Evolutionary conservation across 768 basidiomycete genomes (phyloP).

Genomic region (Paxillus rubicundulus): DNA sequence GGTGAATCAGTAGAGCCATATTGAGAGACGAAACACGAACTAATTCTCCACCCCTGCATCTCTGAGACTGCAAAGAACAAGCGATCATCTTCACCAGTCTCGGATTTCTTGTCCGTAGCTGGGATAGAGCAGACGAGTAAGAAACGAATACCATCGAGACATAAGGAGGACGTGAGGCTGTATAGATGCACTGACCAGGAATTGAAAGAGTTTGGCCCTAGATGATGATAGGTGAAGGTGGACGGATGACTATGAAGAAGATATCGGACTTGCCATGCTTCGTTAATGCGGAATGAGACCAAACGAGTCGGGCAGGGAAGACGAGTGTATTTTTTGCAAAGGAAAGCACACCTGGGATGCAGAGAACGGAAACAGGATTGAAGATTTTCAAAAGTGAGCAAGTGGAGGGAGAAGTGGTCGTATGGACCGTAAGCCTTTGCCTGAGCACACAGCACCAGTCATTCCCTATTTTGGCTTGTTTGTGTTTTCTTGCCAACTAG

Average conservation of each 20-base stretch:
- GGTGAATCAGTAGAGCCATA: neutral
- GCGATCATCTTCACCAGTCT: slow-evolving; percentile 65
- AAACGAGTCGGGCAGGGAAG: slow-evolving; percentile 16
- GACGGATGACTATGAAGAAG: slow-evolving; percentile 5
- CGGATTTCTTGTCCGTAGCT: slow-evolving; percentile 84
- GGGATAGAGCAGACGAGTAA: slow-evolving; percentile 16
- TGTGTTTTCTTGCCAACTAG: slow-evolving; percentile 17
- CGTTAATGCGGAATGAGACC: slow-evolving; percentile 22
- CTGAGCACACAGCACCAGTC: slow-evolving; percentile 6
- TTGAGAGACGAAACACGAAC: slow-evolving; percentile 51
- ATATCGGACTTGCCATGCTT: slow-evolving; percentile 26
- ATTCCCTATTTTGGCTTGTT: slow-evolving; percentile 33
- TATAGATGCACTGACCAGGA: slow-evolving; percentile 52
- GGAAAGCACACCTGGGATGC: neutral
- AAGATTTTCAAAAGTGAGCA: neutral
- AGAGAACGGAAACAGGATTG: slow-evolving; percentile 3
- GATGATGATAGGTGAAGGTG: slow-evolving; percentile 6
- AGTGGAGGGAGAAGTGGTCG: slow-evolving; percentile 1
- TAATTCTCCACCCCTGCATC: slow-evolving; percentile 99
- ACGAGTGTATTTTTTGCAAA: neutral
- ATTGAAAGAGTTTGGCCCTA: slow-evolving; percentile 87
- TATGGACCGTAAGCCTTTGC: slow-evolving; percentile 4
- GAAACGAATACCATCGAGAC: neutral
- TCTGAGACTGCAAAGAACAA: slow-evolving; percentile 80
- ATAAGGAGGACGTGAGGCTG: slow-evolving; percentile 5